Evolutionary conservation across 108 stramenopile genomes (phyloP), one percentile per base, ranked within the genome.

Genomic region (Asterionellopsis glacialis): DNA sequence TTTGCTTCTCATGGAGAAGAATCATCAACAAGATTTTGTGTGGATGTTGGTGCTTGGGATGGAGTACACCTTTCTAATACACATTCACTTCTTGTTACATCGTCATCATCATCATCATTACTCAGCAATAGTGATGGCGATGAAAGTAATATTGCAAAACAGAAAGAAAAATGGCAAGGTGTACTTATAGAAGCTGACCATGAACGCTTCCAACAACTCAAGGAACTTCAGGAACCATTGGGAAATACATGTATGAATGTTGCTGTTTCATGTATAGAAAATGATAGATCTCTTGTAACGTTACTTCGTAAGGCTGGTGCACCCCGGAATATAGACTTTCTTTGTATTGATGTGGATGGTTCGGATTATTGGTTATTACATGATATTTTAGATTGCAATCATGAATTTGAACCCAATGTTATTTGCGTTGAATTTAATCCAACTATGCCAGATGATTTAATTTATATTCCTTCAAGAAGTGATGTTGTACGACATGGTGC

Each of bases 41-140:
- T 93, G 23, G 91, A 93, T 63, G 79, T 93, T 15, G 91, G 91
- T 14, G 91, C 91, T 4, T 93, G 91, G 88, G 88, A 92, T 70
- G 91, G 91, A 11, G 52, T 62, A 14, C 91, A 92, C 70, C 63
- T 88, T 11, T 82, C 77, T 58, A 93, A 93, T 54, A 89, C 91
- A 1, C 65, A 76, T 61, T 73, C 78, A 1, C 59, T 92, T 23
- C 57, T 92, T 51, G 60, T 68, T 26, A 39, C 41, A 0, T 11
- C 61, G n/a, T 23, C 19, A 43, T 9, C 41, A 48, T 38, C 41
- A 60, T 7, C 21, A 51, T 25, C 15, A 51, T 7, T 0, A n/a
- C n/a, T n/a, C n/a, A 23, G 49, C 59, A 15, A n/a, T n/a, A n/a
- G n/a, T n/a, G n/a, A 7, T 33, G 7, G 33, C 33, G 33, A 33